Base-by-base conservation (phyloP, 352 stramenopile genomes). In the Globisporangium lucens region DNA sequence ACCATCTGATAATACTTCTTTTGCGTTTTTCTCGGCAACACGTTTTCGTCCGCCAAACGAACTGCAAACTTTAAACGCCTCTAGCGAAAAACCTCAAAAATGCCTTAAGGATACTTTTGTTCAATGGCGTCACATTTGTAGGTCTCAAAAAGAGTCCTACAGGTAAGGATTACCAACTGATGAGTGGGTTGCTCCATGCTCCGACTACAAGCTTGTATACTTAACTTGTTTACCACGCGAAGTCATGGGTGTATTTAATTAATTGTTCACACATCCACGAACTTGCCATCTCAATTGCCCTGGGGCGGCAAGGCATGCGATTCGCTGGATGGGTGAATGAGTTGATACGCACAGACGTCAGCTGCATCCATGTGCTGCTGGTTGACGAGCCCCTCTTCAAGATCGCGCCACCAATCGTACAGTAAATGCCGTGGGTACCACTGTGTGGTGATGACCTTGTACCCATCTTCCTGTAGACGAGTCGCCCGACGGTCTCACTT, bases 81-180 rank as follows among this genome's bases (percentile, higher is more conserved):
- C n/a, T n/a, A n/a, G n/a, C n/a, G n/a, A n/a, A n/a, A n/a, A n/a
- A n/a, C n/a, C n/a, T n/a, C n/a, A n/a, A n/a, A n/a, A n/a, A n/a
- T n/a, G n/a, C n/a, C n/a, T n/a, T n/a, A n/a, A n/a, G n/a, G n/a
- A n/a, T n/a, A n/a, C n/a, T n/a, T n/a, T n/a, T n/a, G n/a, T n/a
- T n/a, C n/a, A n/a, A n/a, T n/a, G n/a, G n/a, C n/a, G n/a, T n/a
- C n/a, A n/a, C n/a, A 84, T 89, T 89, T 90, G 82, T 90, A 90
- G 84, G 72, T 81, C 73, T 58, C 70, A 41, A 73, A 70, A 67
- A 74, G 69, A 73, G 74, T 82, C 66, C 72, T 90, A 90, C 82
- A 89, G 78, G 78, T 90, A 90, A 89, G 79, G 82, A 89, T 90
- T 90, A 58, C 52, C 61, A 56, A 66, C 61, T 66, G 46, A 59